Evolutionary conservation across 805 yeast genomes (phyloP), one percentile per base, ranked within the genome.

Genomic region (Brettanomyces naardenensis): DNA sequence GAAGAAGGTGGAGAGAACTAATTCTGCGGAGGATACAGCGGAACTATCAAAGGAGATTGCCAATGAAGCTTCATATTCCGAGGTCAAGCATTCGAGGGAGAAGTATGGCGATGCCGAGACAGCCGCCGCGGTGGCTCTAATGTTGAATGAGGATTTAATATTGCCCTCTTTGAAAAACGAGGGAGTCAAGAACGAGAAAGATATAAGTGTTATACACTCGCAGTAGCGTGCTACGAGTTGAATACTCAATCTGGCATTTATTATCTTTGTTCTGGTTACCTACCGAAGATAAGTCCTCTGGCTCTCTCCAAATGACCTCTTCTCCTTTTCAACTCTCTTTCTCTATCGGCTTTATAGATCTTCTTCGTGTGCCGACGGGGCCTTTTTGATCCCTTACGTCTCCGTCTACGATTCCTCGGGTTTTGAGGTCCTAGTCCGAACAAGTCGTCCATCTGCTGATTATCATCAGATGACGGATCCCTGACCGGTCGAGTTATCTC

Each of bases 1-100:
- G 48, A 72, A 76, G 62, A 75, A 70, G 59, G 64, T n/a, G 6
- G 11, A 11, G 26, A 23, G 10, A 11, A 23, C 10, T 23, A 9
- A 7, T 23, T 23, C 26, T 9, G 26, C 10, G 7, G 26, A 9
- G 10, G 10, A 23, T 23, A 7, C 7, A 23, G 26, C 26, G 10
- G 26, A 23, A 23, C 11, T 11, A 9, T 7, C 7, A 9, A 7
- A 23, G 26, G 7, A 9, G 7, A 11, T 23, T 23, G 7, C 26
- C 11, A n/a, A n/a, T n/a, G n/a, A n/a, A n/a, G 26, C 11, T 7
- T 11, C 26, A 9, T 9, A 9, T 11, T 23, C 26, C 11, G 26
- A 23, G 11, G 11, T 9, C 10, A 23, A 11, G 7, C 10, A 7
- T 9, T 9, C 7, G 7, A 23, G 11, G 11, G 26, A 23, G 7